Percentiles rank a stretch among this genome's conserved stretches.
Conservation (phyloP, 305 asterid species). For the Rubia peregrina region DNA sequence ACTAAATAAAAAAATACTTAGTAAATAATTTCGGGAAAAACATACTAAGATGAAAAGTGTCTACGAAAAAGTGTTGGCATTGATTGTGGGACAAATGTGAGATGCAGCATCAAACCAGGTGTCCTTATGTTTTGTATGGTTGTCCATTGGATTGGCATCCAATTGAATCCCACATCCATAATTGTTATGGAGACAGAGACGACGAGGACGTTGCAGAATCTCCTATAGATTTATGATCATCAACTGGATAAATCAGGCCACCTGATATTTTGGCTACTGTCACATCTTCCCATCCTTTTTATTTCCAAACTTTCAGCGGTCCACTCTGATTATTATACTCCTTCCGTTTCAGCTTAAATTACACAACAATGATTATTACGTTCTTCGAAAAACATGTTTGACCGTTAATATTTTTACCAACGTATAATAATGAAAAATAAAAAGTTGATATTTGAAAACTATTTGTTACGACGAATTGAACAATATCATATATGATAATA, state of each 20-base stretch:
- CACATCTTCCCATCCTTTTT: neutral
- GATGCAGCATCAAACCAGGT: slow-evolving; percentile 16
- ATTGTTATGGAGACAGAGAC: slow-evolving; percentile 15
- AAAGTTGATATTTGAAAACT: no score
- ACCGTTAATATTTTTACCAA: no score
- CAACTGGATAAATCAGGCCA: neutral
- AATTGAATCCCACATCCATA: neutral
- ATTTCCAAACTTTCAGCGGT: neutral
- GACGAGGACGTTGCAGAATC: neutral
- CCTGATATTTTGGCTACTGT: neutral
- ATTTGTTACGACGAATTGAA: no score
- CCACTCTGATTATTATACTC: neutral
- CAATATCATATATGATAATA: no score
- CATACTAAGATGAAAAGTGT: no score
- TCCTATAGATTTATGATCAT: neutral
- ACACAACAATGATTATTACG: no score
- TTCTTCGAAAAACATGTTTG: no score
- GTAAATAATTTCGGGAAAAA: no score
- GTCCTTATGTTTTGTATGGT: slow-evolving; percentile 15
- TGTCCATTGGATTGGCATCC: slow-evolving; percentile 17
- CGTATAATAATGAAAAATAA: no score
- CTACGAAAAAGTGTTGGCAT: no score
- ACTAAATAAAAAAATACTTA: no score
- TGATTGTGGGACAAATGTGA: slow-evolving; percentile 12
- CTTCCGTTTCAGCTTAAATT: no score